phyloP scores from a whole-genome alignment of 2,329 filamentous ascomycete genomes.

The Trichoderma sp. region DNA sequence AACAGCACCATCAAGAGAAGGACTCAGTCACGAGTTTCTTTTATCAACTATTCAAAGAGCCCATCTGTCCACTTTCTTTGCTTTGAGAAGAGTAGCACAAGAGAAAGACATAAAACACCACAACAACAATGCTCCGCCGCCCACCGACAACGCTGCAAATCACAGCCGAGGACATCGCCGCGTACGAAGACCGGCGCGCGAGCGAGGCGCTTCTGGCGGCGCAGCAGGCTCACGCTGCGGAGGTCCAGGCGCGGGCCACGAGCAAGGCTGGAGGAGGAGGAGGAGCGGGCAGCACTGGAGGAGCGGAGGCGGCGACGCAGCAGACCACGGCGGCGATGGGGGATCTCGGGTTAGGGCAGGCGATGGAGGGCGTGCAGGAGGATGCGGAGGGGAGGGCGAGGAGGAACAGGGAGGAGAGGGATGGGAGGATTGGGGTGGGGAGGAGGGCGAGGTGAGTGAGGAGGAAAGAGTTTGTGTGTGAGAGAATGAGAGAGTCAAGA shows the following conservation, averaged over 20 bases:
- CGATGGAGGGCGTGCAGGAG: constrained; percentile 33
- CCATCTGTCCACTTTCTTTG: neutral
- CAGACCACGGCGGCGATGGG: constrained; percentile 21
- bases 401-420: constrained; percentile 32
- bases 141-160: constrained; percentile 65
- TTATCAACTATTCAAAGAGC: neutral
- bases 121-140: constrained; percentile 58
- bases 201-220: constrained; percentile 38
- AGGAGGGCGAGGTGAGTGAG: constrained; percentile 22
- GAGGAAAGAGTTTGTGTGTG: neutral
- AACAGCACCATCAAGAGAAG: neutral
- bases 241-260: constrained; percentile 23
- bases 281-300: neutral
- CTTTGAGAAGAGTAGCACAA: neutral
- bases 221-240: constrained; percentile 32
- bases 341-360: constrained; percentile 18
- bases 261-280: constrained; percentile 5
- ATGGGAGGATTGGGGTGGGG: constrained; percentile 40
- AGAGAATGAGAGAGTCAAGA: neutral
- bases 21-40: neutral
- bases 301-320: constrained; percentile 26
- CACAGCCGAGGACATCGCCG: constrained; percentile 66
- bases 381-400: constrained; percentile 27
- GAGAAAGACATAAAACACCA: neutral
- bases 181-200: constrained; percentile 63